Conservation (phyloP, 2,329 filamentous ascomycete genomes). For the Aspergillus hiratsukae region DNA sequence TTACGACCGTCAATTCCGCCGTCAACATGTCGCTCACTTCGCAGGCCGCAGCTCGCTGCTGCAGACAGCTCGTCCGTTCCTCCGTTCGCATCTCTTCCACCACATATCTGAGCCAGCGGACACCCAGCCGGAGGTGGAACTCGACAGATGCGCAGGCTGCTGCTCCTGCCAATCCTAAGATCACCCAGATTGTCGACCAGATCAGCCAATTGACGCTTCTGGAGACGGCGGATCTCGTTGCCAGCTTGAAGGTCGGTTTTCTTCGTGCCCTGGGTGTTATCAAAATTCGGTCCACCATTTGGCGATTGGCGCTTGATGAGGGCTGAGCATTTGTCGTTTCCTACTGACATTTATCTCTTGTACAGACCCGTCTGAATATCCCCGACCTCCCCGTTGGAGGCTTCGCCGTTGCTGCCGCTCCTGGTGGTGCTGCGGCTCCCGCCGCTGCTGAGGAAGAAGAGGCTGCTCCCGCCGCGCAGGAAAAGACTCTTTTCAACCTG, state of each 20-base stretch:
- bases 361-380: conserved; percentile 87
- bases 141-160: conserved; percentile 64
- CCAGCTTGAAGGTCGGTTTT: conserved; percentile 77
- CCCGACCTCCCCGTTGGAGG: conserved; percentile 94
- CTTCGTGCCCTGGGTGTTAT: conserved; percentile 1
- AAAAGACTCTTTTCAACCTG: conserved; percentile 95
- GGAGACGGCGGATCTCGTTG: conserved; percentile 94
- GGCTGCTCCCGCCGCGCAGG: conserved; percentile 79
- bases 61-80: conserved; percentile 39
- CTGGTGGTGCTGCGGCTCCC: conserved; percentile 57
- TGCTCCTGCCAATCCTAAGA: conserved; percentile 75
- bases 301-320: background rate
- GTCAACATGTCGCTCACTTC: conserved; percentile 38
- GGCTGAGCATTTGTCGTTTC: background rate
- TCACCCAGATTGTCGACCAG: conserved; percentile 90
- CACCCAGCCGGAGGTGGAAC: conserved; percentile 70
- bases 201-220: conserved; percentile 97
- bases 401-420: conserved; percentile 68
- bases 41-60: conserved; percentile 40
- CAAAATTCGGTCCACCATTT: background rate
- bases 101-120: conserved; percentile 37
- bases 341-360: conserved; percentile 1
- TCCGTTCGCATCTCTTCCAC: conserved; percentile 38
- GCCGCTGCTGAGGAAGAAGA: conserved; percentile 69
- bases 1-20: conserved; percentile 9